Conservation (phyloP, 208 protist genomes). For the Acanthamoeba divionensis region DNA sequence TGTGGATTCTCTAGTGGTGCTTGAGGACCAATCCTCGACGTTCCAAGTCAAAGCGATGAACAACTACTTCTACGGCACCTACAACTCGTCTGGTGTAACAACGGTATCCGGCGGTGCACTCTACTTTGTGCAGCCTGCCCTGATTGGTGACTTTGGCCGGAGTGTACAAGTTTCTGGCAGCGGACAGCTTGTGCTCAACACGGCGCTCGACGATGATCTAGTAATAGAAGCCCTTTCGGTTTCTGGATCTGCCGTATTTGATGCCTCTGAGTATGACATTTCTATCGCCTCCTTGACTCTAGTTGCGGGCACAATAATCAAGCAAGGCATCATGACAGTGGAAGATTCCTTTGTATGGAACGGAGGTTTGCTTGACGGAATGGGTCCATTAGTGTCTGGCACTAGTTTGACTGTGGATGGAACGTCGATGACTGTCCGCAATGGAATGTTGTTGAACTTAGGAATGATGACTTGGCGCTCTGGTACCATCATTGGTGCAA, state of each 20-base stretch:
- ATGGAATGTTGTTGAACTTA: slow-evolving; percentile 18
- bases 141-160: not conserved
- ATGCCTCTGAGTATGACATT: slow-evolving; percentile 16
- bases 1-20: not conserved
- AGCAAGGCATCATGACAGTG: not conserved
- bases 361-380: not conserved
- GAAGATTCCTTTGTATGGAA: not conserved
- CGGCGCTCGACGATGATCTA: no score
- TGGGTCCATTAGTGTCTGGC: not conserved
- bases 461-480: not conserved
- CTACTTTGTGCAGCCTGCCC: not conserved
- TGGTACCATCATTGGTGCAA: not conserved
- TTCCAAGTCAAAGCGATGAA: not conserved
- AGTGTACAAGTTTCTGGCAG: not conserved
- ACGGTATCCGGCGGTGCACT: not conserved
- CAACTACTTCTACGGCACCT: slow-evolving; percentile 22
- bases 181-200: not conserved
- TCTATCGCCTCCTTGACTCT: not conserved
- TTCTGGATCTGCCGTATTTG: not conserved
- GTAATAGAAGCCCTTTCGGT: not conserved
- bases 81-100: not conserved
- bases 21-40: slow-evolving; percentile 14
- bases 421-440: not conserved
- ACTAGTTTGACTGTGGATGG: not conserved
- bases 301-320: not conserved